Evolutionary conservation across 2,329 filamentous ascomycete species (phyloP).

Genomic region (Pseudogymnoascus sp.): DNA sequence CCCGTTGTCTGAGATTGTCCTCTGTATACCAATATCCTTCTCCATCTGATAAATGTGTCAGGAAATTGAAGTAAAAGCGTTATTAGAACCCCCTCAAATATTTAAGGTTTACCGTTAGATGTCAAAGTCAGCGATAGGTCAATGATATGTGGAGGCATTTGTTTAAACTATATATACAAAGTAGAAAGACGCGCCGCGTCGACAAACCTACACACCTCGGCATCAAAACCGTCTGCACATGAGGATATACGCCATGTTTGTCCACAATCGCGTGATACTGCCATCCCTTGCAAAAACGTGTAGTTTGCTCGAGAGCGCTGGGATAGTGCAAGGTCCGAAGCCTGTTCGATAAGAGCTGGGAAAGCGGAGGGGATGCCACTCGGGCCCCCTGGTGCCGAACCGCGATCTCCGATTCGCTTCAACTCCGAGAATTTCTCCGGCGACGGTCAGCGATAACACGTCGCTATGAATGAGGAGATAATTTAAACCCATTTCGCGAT

Average conservation of each 20-base stretch:
- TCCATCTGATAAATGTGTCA: constrained; percentile 9
- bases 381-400: background rate
- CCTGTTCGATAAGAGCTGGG: background rate
- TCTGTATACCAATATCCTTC: constrained; percentile 10
- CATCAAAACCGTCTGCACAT: background rate
- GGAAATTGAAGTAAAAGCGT: background rate
- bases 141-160: background rate
- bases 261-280: background rate
- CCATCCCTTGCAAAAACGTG: background rate
- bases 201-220: background rate
- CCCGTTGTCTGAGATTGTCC: background rate
- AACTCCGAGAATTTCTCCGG: constrained; percentile 15
- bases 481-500: background rate
- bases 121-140: background rate
- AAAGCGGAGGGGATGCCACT: background rate
- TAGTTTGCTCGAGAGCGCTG: background rate
- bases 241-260: constrained; percentile 18
- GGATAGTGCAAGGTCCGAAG: background rate
- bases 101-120: background rate
- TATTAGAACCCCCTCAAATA: background rate
- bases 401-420: constrained; percentile 2
- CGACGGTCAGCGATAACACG: background rate
- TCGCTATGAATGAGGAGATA: background rate
- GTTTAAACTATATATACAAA: background rate
- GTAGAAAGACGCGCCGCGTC: background rate